Percentiles rank a stretch among this genome's conserved stretches.
phyloP scores from a whole-genome alignment of 768 basidiomycete species.

The Lentinula detonsa region DNA sequence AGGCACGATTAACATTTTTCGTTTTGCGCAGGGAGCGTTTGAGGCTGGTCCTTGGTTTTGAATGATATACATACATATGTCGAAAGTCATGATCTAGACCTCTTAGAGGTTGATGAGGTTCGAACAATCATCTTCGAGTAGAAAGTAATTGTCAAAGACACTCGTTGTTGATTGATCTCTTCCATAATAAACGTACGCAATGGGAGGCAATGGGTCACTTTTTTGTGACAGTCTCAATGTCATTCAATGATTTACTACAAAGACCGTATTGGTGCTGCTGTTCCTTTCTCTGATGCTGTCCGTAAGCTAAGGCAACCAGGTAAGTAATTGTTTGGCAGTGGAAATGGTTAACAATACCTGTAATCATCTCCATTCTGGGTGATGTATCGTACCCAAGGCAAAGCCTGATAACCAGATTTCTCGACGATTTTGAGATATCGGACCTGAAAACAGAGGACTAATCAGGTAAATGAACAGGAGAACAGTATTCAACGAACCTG shows the following conservation, averaged over 20 bases:
- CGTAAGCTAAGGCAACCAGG: slow-evolving; percentile 1
- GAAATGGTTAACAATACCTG: slow-evolving; percentile 39
- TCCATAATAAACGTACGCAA: too few species aligned
- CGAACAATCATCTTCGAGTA: too few species aligned
- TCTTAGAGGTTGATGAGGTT: too few species aligned
- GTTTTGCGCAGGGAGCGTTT: slow-evolving; percentile 83
- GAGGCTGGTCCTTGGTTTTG: slow-evolving; percentile 57
- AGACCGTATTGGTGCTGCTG: slow-evolving; percentile 5
- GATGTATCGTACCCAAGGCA: slow-evolving; percentile 95
- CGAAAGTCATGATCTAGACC: too few species aligned
- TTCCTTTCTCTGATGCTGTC: slow-evolving; percentile 6
- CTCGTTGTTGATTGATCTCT: too few species aligned
- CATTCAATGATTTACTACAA: not conserved
- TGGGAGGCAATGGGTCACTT: too few species aligned
- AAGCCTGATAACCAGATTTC: slow-evolving; percentile 94
- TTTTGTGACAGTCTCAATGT: too few species aligned
- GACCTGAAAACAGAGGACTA: slow-evolving; percentile 32
- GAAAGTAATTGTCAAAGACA: too few species aligned
- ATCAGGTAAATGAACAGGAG: not conserved
- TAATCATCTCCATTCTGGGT: slow-evolving; percentile 91
- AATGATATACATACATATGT: not conserved
- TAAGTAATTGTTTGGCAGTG: not conserved
- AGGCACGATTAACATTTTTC: slow-evolving; percentile 83
- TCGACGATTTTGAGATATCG: slow-evolving; percentile 98
- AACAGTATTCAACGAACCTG: slow-evolving; percentile 30